These are phyloP conservation scores for Aspergillus viridinutans DNA, from an alignment of 2,329 filamentous ascomycete species.

Conservation along the genomic window DNA sequence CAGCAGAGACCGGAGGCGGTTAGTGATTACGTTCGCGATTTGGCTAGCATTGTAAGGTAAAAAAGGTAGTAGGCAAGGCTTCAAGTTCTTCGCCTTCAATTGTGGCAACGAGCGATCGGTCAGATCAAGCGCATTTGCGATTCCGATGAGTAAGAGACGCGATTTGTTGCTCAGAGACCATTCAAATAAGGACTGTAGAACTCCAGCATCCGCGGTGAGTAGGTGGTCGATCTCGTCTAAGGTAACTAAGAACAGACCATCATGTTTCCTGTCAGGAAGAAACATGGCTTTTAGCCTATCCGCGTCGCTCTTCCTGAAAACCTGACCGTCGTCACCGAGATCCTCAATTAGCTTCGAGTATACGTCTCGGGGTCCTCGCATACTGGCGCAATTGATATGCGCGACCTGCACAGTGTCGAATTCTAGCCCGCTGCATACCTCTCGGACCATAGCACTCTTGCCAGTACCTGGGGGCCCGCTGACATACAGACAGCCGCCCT, in stretches of 20 bases:
- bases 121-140: slow-evolving; percentile 92
- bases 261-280: slow-evolving; percentile 54
- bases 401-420: slow-evolving; percentile 59
- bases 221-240: slow-evolving; percentile 96
- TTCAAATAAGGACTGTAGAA: slow-evolving; percentile 91
- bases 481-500: slow-evolving; percentile 83
- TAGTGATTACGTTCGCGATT: slow-evolving; percentile 80
- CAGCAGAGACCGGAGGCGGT: slow-evolving; percentile 72
- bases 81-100: slow-evolving; percentile 86
- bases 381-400: slow-evolving; percentile 95
- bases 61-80: slow-evolving; percentile 84
- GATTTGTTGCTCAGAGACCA: slow-evolving; percentile 85
- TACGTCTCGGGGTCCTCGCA: slow-evolving; percentile 81
- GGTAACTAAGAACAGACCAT: slow-evolving; percentile 69
- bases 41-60: slow-evolving; percentile 85
- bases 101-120: slow-evolving; percentile 93
- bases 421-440: slow-evolving; percentile 63
- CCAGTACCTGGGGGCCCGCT: slow-evolving; percentile 94
- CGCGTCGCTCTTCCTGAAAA: slow-evolving; percentile 63
- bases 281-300: slow-evolving; percentile 68
- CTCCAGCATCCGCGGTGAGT: slow-evolving; percentile 79
- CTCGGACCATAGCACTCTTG: slow-evolving; percentile 88
- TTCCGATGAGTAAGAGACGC: slow-evolving; percentile 77
- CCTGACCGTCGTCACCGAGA: slow-evolving; percentile 59
- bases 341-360: slow-evolving; percentile 73